phyloP scores from a whole-genome alignment of 192 early-diverging fungal genomes.

The Coemansia sp. region DNA sequence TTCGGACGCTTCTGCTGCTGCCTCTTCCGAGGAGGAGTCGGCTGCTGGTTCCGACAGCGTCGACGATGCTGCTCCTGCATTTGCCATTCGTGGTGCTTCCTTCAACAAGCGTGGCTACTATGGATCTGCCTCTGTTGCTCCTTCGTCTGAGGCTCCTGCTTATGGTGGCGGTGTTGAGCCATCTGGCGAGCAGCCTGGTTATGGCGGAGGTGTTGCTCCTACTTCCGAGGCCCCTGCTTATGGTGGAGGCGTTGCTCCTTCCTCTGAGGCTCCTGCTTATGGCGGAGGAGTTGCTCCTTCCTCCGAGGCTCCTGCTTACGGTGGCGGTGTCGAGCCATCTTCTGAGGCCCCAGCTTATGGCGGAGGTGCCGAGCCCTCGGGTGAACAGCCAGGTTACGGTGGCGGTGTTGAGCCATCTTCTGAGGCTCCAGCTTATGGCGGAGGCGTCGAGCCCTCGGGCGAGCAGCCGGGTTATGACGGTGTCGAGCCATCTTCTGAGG shows the following conservation, averaged over 20 bases:
- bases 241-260: too few relatives aligned
- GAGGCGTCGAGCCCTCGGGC: constrained; percentile 6
- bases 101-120: constrained; percentile 5
- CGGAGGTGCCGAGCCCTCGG: constrained; percentile 1
- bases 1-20: background rate
- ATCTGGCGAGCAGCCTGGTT: background rate
- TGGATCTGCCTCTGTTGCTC: background rate
- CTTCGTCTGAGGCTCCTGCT: background rate
- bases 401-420: constrained; percentile 1
- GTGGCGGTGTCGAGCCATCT: background rate
- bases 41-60: background rate
- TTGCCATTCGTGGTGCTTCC: background rate
- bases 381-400: constrained; percentile 1
- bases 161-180: background rate
- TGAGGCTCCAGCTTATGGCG: constrained; percentile 1
- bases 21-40: background rate
- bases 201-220: constrained; percentile 3
- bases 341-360: background rate
- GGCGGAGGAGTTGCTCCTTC: background rate
- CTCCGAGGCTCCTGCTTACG: background rate
- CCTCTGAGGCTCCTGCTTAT: too few relatives aligned
- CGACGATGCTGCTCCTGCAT: constrained; percentile 1
- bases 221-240: background rate
- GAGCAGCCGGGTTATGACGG: constrained; percentile 1
- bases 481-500: background rate